Evolutionary conservation across 176 grass and related monocot genomes (phyloP).

Genomic region (Tillandsia leiboldiana): DNA sequence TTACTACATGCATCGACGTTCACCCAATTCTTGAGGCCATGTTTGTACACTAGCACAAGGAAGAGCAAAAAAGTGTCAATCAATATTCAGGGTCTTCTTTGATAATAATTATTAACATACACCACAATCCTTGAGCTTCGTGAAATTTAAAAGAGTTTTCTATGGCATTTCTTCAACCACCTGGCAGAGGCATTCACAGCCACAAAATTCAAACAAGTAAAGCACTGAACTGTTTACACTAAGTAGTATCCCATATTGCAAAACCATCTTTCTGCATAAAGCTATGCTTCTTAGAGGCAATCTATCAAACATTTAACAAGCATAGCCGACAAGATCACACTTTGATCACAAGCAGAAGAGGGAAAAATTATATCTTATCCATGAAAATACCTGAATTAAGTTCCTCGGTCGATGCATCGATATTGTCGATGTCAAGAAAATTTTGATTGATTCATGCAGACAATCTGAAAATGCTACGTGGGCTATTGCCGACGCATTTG

Average conservation of each 20-base stretch:
- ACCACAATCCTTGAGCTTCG: constrained; percentile 49
- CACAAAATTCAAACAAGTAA: constrained; percentile 58
- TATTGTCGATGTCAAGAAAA: too few species aligned
- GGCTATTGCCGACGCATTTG: too few species aligned
- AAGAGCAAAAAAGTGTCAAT: constrained; percentile 45
- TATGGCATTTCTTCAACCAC: constrained; percentile 47
- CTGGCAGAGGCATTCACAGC: constrained; percentile 34
- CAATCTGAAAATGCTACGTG: too few species aligned
- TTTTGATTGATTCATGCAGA: too few species aligned
- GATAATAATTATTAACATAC: constrained; percentile 47
- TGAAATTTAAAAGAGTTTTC: constrained; percentile 41
- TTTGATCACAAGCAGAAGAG: constrained; percentile 46
- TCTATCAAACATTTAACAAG: constrained; percentile 40
- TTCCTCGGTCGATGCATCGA: too few species aligned
- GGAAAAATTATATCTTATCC: not conserved
- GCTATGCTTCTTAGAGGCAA: constrained; percentile 40
- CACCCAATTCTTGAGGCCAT: too few species aligned
- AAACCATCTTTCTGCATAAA: constrained; percentile 67
- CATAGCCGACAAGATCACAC: constrained; percentile 33
- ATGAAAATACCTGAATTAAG: too few species aligned
- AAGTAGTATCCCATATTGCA: constrained; percentile 30
- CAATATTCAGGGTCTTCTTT: constrained; percentile 36
- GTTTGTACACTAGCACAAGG: constrained; percentile 7
- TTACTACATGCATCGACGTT: too few species aligned
- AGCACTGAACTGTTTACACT: constrained; percentile 53